phyloP scores from a whole-genome alignment of 768 basidiomycete genomes.

The Calocybe gangraenosa region DNA sequence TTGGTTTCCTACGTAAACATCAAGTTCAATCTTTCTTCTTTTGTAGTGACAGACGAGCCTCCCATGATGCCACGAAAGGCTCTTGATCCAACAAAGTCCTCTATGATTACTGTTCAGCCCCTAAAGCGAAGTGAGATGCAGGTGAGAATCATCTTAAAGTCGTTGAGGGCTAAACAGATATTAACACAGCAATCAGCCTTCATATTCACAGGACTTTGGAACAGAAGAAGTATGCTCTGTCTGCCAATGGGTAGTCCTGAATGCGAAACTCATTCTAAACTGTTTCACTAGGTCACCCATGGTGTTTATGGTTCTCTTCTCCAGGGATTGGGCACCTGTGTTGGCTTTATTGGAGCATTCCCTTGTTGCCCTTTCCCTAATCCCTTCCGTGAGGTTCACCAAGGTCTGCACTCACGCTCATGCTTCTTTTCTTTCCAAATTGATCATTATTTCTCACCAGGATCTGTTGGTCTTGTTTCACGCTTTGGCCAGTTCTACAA shows the following conservation, averaged over 20 bases:
- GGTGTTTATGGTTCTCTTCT: conserved; percentile 83
- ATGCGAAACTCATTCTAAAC: neutral
- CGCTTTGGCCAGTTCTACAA: conserved; percentile 97
- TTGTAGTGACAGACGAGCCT: conserved; percentile 63
- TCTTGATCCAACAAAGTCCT: conserved; percentile 21
- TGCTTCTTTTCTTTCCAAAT: conserved; percentile 1
- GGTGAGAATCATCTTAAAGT: conserved; percentile 32
- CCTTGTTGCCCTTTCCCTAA: conserved; percentile 86
- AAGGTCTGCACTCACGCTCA: conserved; percentile 44
- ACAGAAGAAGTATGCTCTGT: conserved; percentile 41
- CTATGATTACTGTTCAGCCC: conserved; percentile 79
- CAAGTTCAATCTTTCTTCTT: conserved; percentile 1
- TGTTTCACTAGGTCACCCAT: conserved; percentile 62
- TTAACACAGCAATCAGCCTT: conserved; percentile 49
- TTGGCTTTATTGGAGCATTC: conserved; percentile 71
- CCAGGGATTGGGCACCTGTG: conserved; percentile 58
- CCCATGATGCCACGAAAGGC: conserved; percentile 30
- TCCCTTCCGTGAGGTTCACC: conserved; percentile 80
- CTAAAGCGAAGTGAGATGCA: conserved; percentile 86
- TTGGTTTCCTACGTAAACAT: neutral
- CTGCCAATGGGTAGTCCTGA: neutral
- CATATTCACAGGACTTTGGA: conserved; percentile 89
- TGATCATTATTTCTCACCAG: conserved; percentile 35
- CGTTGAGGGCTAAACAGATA: neutral
- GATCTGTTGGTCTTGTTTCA: conserved; percentile 85